phyloP scores from a whole-genome alignment of 441 rosid species.

The Euphorbia neoarborescens region DNA sequence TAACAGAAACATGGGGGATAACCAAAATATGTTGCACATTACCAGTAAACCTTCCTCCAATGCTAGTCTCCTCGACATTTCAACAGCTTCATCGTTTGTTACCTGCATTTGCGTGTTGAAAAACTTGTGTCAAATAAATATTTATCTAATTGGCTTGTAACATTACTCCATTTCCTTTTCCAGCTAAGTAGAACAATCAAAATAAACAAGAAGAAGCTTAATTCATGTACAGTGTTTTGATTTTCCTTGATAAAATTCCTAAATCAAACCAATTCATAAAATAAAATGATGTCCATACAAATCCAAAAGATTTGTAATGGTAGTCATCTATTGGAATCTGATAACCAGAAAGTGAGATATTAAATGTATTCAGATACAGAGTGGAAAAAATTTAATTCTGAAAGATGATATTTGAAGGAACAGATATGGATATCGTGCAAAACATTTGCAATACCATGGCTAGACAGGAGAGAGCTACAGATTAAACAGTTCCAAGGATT shows the following conservation, averaged over 20 bases:
- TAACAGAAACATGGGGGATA: neutral
- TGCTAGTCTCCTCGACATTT: constrained; percentile 85
- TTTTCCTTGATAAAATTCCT: neutral
- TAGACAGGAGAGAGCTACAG: no score
- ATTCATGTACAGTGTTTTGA: neutral
- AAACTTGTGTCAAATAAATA: neutral
- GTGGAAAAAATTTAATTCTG: neutral
- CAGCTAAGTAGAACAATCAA: neutral
- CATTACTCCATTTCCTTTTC: neutral
- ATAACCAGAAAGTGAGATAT: neutral
- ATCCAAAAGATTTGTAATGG: neutral
- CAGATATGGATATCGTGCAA: neutral
- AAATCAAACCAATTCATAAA: neutral
- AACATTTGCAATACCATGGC: no score
- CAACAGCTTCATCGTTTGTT: constrained; percentile 69
- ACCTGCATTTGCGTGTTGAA: constrained; percentile 37
- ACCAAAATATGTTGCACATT: constrained; percentile 23
- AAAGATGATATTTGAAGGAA: neutral
- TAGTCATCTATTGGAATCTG: neutral
- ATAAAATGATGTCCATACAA: no score
- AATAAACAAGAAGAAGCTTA: neutral
- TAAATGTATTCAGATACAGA: no score
- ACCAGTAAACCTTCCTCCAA: constrained; percentile 93
- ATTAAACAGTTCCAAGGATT: neutral
- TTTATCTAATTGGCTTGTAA: neutral